phyloP scores from a whole-genome alignment of 2,329 filamentous ascomycete species.

The Trichoderma lentiforme region DNA sequence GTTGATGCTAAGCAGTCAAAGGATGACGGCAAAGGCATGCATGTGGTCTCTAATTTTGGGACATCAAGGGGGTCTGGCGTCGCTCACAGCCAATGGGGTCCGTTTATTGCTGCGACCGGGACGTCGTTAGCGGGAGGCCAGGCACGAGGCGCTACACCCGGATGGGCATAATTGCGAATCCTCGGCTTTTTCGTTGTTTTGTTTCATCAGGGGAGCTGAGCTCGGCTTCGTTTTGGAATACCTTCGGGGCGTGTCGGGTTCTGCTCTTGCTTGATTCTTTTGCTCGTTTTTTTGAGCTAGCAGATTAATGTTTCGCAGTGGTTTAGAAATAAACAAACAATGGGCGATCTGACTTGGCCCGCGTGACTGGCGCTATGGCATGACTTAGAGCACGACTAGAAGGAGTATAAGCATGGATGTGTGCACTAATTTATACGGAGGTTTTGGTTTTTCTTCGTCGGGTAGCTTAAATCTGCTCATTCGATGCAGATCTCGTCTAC shows the following conservation, averaged over 20 bases:
- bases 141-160: not conserved
- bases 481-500: not conserved
- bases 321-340: not conserved
- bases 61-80: not conserved
- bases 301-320: not conserved
- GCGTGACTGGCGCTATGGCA: not conserved
- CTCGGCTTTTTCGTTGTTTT: conserved; percentile 7
- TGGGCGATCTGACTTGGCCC: conserved; percentile 4
- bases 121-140: not conserved
- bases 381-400: not conserved
- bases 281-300: not conserved
- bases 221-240: not conserved
- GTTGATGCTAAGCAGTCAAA: not conserved
- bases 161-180: not conserved
- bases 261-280: not conserved
- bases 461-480: not conserved
- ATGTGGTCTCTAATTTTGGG: conserved; percentile 16
- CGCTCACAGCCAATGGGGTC: not conserved
- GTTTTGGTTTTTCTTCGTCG: not conserved
- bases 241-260: not conserved
- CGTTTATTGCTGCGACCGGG: not conserved
- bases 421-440: not conserved
- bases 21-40: conserved; percentile 14
- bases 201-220: conserved; percentile 3
- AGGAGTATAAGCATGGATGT: not conserved